Evolutionary conservation across 2,329 filamentous ascomycete species (phyloP), one percentile per base, ranked within the genome.

Genomic region (Epichloe brachyelytri): DNA sequence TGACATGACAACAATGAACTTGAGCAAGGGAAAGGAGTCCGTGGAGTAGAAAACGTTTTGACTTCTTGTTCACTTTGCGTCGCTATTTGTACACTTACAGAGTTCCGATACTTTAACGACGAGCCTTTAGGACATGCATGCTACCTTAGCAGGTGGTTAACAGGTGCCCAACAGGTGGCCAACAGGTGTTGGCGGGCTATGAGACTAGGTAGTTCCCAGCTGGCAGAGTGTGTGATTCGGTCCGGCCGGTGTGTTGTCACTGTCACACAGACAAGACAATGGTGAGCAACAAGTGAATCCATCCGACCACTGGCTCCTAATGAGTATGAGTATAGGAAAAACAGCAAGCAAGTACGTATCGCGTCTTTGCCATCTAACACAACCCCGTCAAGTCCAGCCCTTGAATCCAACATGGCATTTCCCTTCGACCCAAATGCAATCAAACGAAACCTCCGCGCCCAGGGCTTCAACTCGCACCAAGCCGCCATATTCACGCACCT

Each of bases 401-500:
- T 11, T 30, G 30, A 34, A 4, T 38, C 8, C 15, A 33, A 38
- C 37, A 53, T 60, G 52, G 54, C 51, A 4, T 22, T 58, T 19
- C 55, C 55, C 0, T 55, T 59, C 41, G 51, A 60, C 44, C 49
- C 55, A n/a, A 54, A 54, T 33, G 41, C 39, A 2, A 45, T 62
- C 22, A 52, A 45, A n/a, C 52, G 48, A 46, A 57, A 56, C 34
- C 58, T 58, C 8, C 51, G 51, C 37, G 51, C 51, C 14, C 45
- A 46, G 2, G 60, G 60, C 39, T 53, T 61, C 51, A 51, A 34
- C 49, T 51, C 51, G 2, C 43, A 57, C 0, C 56, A 60, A 17
- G 58, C 57, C 19, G 54, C 55, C 10, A 51, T 58, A 22, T 55
- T 62, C 36, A 48, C 57, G 3, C 51, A 59, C 38, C 40, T 62